Conservation (phyloP, 345 rosid genomes). For the Dovyalis caffra region DNA sequence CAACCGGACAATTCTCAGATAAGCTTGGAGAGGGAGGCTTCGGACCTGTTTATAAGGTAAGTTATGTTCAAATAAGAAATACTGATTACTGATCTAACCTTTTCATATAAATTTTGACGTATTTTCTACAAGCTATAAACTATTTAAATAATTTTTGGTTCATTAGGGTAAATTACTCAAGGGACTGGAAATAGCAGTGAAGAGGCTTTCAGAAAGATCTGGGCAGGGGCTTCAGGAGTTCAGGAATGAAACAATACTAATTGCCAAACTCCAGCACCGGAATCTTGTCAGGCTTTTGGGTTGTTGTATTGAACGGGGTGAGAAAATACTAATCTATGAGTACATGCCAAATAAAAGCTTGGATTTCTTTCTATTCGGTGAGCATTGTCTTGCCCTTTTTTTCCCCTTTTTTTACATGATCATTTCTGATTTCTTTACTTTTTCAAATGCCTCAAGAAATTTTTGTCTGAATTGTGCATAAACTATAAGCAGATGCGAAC, state of each 20-base stretch:
- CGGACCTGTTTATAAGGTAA: too few species aligned
- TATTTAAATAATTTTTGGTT: too few species aligned
- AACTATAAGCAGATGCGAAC: neutral
- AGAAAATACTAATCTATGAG: neutral
- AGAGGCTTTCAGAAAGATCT: slow-evolving; percentile 4
- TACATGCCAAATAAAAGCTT: too few species aligned
- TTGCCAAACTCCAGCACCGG: slow-evolving; percentile 10
- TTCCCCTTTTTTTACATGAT: too few species aligned
- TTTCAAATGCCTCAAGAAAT: neutral
- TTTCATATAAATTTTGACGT: too few species aligned
- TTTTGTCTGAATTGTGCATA: neutral
- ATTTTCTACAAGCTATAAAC: too few species aligned
- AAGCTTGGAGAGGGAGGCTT: too few species aligned
- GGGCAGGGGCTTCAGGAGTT: neutral
- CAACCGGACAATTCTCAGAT: too few species aligned
- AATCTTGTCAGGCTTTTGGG: neutral
- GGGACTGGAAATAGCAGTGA: slow-evolving; percentile 1
- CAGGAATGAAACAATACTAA: neutral
- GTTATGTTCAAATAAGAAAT: too few species aligned
- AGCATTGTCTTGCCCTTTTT: too few species aligned
- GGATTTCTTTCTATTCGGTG: neutral
- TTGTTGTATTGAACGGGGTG: neutral
- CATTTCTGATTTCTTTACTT: neutral
- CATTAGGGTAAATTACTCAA: neutral
- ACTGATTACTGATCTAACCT: too few species aligned